phyloP scores from a whole-genome alignment of 495 filamentous ascomycete genomes.

The Pseudoneurospora amorphoporcata region DNA sequence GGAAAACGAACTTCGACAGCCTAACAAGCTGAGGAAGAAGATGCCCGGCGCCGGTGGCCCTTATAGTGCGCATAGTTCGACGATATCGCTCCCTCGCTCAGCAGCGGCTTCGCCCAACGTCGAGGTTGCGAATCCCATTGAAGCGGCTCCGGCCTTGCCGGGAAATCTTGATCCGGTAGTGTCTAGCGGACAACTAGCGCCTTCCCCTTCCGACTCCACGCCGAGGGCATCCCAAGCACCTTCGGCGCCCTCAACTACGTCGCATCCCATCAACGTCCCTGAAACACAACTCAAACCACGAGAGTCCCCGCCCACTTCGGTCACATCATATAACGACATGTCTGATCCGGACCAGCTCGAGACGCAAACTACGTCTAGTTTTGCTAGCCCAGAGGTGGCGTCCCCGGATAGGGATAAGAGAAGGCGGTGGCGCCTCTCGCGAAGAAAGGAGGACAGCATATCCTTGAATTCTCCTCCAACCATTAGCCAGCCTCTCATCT shows the following conservation, averaged over 20 bases:
- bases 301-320: conserved; percentile 56
- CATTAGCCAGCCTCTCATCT: conserved; percentile 27
- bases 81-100: conserved; percentile 53
- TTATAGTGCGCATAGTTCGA: conserved; percentile 78
- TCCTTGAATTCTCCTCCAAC: conserved; percentile 3
- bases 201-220: conserved; percentile 25
- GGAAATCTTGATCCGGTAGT: conserved; percentile 14
- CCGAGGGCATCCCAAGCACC: conserved; percentile 24
- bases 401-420: conserved; percentile 50
- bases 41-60: conserved; percentile 61
- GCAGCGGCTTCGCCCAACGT: conserved; percentile 25
- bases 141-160: conserved; percentile 20
- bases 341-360: conserved; percentile 67
- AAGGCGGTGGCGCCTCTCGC: conserved; percentile 67
- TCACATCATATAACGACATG: conserved; percentile 66
- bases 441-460: conserved; percentile 40
- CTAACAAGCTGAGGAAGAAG: conserved; percentile 82
- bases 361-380: conserved; percentile 28
- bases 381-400: conserved; percentile 21
- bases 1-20: conserved; percentile 54
- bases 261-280: conserved; percentile 21
- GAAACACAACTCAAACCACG: conserved; percentile 51
- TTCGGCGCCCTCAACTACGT: conserved; percentile 13
- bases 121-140: conserved; percentile 28
- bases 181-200: conserved; percentile 10